Evolutionary conservation across 2,329 filamentous ascomycete genomes (phyloP).

Genomic region (Neoscytalidium dimidiatum): DNA sequence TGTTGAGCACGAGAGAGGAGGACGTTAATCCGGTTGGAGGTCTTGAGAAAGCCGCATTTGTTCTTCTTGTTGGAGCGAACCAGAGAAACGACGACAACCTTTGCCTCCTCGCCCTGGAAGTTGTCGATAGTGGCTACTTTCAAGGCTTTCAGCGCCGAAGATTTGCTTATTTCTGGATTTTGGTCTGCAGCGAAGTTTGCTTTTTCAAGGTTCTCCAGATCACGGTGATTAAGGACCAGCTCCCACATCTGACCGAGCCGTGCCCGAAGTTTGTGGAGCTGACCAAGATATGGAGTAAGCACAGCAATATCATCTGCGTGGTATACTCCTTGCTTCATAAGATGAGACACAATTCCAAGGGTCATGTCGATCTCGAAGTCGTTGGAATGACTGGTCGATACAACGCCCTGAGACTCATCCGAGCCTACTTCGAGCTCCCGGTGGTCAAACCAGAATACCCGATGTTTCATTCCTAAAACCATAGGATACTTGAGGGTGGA

Average conservation of each 20-base stretch:
- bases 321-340: conserved; percentile 67
- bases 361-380: conserved; percentile 66
- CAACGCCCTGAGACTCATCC: background rate
- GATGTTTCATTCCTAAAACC: conserved; percentile 55
- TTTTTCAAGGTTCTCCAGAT: conserved; percentile 54
- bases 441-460: conserved; percentile 67
- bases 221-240: conserved; percentile 65
- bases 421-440: conserved; percentile 44
- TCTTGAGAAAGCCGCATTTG: conserved; percentile 66
- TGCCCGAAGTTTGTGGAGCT: conserved; percentile 55
- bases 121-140: conserved; percentile 69
- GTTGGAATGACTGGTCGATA: conserved; percentile 55
- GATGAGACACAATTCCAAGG: conserved; percentile 62
- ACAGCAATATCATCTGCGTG: conserved; percentile 65
- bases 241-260: conserved; percentile 54
- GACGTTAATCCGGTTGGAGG: conserved; percentile 69
- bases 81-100: conserved; percentile 69
- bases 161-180: conserved; percentile 21
- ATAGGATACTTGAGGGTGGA: conserved; percentile 43
- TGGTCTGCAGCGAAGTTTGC: conserved; percentile 29
- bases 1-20: conserved; percentile 67
- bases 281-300: conserved; percentile 65
- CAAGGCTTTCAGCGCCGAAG: background rate
- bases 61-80: conserved; percentile 66
- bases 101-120: conserved; percentile 76